Base-by-base conservation (phyloP, 169 alveolate genomes). In the Cytauxzoon felis region DNA sequence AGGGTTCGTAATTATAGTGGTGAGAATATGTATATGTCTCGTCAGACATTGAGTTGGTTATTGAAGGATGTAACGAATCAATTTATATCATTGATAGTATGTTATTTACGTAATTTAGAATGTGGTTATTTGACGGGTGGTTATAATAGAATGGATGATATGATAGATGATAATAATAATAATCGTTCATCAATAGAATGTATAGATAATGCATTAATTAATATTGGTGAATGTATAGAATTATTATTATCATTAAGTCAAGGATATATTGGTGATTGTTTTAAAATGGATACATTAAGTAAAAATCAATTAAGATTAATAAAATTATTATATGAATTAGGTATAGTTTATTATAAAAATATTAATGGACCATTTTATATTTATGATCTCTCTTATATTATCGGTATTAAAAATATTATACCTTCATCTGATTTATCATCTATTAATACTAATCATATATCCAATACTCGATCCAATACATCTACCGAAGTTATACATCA, bases 31-130 rank as follows among this genome's bases (percentile, higher is more conserved):
- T 29, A 61, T 33, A 87, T 89, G 89, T 73, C 87, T 36, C 53
- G 91, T 24, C 93, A 87, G 56, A 91, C 94, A 1, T 71, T 89
- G 45, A 78, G 91, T 13, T 89, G 93, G 93, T 50, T 89, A 43
- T 51, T 89, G 47, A 87, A 87, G 67, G 93, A 89, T 38, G 68
- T 87, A 5, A 49, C 82, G 33, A 73, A 81, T 36, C 92, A 89
- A 80, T 57, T 89, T 38, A 57, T 56, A 33, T 88, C 93, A 9
- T 59, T 89, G 24, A 56, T 89, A 21, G 83, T 83, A 7, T 93
- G 87, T 18, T 80, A 87, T 48, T 69, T 82, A 38, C 91, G 89
- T 47, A 30, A 81, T 32, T 69, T 89, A 9, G 82, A 85, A 13
- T 56, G 63, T 23, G 90, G 83, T 11, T 57, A 41, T 29, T 41